phyloP scores from a whole-genome alignment of 164 flowering plant species.

The Protea cynaroides region DNA sequence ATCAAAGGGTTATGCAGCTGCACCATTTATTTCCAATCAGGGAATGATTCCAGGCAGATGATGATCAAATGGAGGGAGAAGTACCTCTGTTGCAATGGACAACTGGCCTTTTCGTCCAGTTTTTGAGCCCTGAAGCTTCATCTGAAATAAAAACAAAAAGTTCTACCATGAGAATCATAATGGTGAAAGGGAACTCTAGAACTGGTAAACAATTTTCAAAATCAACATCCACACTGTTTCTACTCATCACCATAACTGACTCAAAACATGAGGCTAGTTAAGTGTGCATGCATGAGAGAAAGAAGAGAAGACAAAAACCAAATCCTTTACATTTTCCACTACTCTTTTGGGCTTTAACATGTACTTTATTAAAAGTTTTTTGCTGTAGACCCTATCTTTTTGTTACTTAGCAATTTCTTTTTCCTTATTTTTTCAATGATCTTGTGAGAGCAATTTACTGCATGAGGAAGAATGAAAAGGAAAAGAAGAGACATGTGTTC shows the following conservation, averaged over 20 bases:
- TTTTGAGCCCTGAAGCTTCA: constrained; percentile 87
- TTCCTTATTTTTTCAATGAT: too few species aligned
- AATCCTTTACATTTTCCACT: background rate
- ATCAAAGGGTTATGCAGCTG: background rate
- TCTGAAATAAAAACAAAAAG: constrained; percentile 31
- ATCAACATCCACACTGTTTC: background rate
- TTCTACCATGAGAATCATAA: background rate
- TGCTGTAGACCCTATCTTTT: background rate
- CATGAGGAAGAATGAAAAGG: too few species aligned
- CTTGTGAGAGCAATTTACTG: too few species aligned
- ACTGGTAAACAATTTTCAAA: background rate
- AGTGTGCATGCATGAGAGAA: background rate
- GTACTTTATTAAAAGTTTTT: too few species aligned
- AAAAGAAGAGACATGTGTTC: too few species aligned
- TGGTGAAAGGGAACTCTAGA: background rate
- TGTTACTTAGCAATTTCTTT: too few species aligned
- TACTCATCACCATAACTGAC: background rate
- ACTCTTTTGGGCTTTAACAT: too few species aligned
- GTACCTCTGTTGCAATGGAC: constrained; percentile 91
- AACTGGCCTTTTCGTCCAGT: constrained; percentile 94
- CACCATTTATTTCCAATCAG: background rate
- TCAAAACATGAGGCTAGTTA: background rate
- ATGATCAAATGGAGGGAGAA: constrained; percentile 1
- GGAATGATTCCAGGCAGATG: background rate
- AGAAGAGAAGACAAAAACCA: too few species aligned